Conservation (phyloP, 257 asterid species). For the Primulina tabacum region DNA sequence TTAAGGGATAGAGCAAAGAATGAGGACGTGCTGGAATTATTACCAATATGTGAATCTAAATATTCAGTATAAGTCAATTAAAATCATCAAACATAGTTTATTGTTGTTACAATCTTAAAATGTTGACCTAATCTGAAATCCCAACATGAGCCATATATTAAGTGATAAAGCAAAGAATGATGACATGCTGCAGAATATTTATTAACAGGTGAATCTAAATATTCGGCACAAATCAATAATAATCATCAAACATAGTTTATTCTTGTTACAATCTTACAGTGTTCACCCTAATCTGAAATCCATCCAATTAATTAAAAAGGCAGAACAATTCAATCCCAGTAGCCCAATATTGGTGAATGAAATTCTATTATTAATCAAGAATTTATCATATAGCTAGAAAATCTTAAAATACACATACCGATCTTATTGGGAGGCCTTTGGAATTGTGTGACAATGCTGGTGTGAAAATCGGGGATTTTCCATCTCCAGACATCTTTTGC, state of each 20-base stretch:
- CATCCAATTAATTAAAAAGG: neutral
- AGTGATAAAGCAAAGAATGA: conserved; percentile 18
- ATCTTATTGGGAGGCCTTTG: conserved; percentile 95
- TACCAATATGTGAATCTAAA: conserved; percentile 4
- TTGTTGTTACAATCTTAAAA: neutral
- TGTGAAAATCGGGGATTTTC: conserved; percentile 38
- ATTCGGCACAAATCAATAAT: conserved; percentile 15
- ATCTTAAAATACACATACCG: conserved; percentile 44
- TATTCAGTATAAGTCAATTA: conserved; percentile 16
- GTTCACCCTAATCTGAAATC: neutral
- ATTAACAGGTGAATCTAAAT: neutral
- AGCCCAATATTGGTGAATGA: neutral
- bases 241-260: conserved; percentile 11
- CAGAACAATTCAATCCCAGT: neutral
- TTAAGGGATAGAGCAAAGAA: conserved; percentile 7
- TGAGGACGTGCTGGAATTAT: conserved; percentile 6
- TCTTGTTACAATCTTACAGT: neutral
- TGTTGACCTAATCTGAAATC: neutral
- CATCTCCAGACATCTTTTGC: conserved; percentile 45
- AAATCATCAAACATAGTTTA: conserved; percentile 10
- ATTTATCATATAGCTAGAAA: no score
- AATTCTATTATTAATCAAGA: no score
- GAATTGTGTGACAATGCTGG: conserved; percentile 74
- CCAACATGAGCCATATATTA: conserved; percentile 4
- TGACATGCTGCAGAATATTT: conserved; percentile 7